Evolutionary conservation across 306 rosid species (phyloP).

Genomic region (Vicia villosa): DNA sequence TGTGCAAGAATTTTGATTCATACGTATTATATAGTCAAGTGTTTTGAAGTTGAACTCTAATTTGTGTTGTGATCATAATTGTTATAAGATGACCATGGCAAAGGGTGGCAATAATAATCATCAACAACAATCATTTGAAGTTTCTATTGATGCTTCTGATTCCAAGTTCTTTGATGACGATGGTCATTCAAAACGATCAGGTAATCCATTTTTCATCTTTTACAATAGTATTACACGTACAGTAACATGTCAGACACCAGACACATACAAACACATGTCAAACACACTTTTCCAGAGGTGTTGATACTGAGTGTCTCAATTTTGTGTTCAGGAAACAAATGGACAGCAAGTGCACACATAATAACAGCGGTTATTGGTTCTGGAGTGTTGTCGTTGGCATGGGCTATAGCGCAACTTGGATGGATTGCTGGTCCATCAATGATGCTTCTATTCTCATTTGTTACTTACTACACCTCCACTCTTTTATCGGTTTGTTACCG

Average conservation of each 20-base stretch:
- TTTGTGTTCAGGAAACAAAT: constrained; percentile 36
- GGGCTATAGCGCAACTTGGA: constrained; percentile 57
- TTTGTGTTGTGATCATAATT: neutral
- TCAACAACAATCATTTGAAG: constrained; percentile 19
- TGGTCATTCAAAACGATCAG: constrained; percentile 44
- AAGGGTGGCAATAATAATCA: neutral
- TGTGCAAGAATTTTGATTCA: neutral
- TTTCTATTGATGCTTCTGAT: constrained; percentile 24
- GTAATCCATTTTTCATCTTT: constrained; percentile 2
- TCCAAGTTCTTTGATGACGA: constrained; percentile 43
- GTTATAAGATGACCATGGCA: constrained; percentile 32
- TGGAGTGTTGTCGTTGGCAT: constrained; percentile 51
- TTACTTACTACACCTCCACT: constrained; percentile 39
- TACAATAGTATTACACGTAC: too few relatives aligned
- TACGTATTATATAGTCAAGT: too few relatives aligned
- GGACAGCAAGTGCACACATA: constrained; percentile 51
- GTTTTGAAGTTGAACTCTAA: neutral
- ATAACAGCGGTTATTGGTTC: constrained; percentile 55
- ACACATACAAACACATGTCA: neutral
- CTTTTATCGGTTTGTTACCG: constrained; percentile 46
- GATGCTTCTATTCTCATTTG: constrained; percentile 47
- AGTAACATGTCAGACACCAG: too few relatives aligned
- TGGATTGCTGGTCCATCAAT: constrained; percentile 51
- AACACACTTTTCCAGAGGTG: neutral
- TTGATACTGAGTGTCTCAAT: neutral